Base-by-base conservation (phyloP, 768 basidiomycete species). In the Mycena capillaripes region DNA sequence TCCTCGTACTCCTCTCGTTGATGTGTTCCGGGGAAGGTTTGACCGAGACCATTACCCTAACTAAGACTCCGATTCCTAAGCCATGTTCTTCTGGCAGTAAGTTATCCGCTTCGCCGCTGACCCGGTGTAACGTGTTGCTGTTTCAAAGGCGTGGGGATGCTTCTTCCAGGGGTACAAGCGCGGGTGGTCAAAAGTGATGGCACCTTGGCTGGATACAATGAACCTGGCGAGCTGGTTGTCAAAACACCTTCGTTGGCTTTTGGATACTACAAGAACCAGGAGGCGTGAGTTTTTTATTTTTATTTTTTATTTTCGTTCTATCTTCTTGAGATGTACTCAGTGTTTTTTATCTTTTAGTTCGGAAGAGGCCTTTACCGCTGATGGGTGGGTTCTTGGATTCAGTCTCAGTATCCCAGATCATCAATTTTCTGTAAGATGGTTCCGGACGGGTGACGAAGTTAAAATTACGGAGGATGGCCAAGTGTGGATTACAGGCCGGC, bases 31-130 rank as follows among this genome's bases (percentile, higher is more conserved):
- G 16, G 2, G 3, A 63, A 93, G 92, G 92, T 6, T 86, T 91
- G 87, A 93, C 92, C 0, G 92, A 94, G 77, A 85, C 88, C 0
- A 84, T 90, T 0, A 82, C 86, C 11, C 82, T 88, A 10, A 76
- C 85, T 12, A 86, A 89, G 83, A 87, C 86, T 77, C 82, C 88
- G 23, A 80, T 87, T 9, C 82, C 84, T 8, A 73, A 81, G 29
- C 87, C 85, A 66, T 78, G 87, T 30, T 32, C 61, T 10, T 64
- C 32, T 21, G 69, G 69, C 42, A 52, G 69, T 70, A 21, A 69
- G 68, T 25, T 27, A 27, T 62, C 21, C 55, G 7, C 34, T 10
- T 10, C 38, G 6, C 5, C 40, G 29, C n/a, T 36, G 19, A 8
- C 17, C 10, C 36, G 23, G 4, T n/a, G 25, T 32, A 21, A 42